phyloP scores from a whole-genome alignment of 176 grass and related monocot genomes.

The sorghum (Sorghum bicolor) region Sorghum_bicolor_NCBIv3 NC_012874.2:2242501-2243000 shows the following conservation, averaged over 20 bases:
- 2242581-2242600: too few species aligned
- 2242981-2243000: too few species aligned
- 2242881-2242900: neutral
- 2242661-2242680: neutral
- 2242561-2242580: too few species aligned
- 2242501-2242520: too few species aligned
- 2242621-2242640: neutral
- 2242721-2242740: slow-evolving; percentile 34
- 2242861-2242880: neutral
- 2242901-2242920: neutral
- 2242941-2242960: too few species aligned
- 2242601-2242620: too few species aligned
- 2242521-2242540: too few species aligned
- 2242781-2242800: neutral
- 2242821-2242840: neutral
- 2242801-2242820: neutral
- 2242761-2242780: slow-evolving; percentile 40
- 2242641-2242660: too few species aligned
- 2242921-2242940: too few species aligned
- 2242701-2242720: slow-evolving; percentile 56
- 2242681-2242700: slow-evolving; percentile 36
- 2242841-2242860: neutral
- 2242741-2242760: slow-evolving; percentile 9
- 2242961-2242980: too few species aligned
- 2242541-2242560: too few species aligned